These are phyloP conservation scores for Thielaviopsis euricoi DNA, from an alignment of 2,329 filamentous ascomycete genomes.

Conservation along the genomic window DNA sequence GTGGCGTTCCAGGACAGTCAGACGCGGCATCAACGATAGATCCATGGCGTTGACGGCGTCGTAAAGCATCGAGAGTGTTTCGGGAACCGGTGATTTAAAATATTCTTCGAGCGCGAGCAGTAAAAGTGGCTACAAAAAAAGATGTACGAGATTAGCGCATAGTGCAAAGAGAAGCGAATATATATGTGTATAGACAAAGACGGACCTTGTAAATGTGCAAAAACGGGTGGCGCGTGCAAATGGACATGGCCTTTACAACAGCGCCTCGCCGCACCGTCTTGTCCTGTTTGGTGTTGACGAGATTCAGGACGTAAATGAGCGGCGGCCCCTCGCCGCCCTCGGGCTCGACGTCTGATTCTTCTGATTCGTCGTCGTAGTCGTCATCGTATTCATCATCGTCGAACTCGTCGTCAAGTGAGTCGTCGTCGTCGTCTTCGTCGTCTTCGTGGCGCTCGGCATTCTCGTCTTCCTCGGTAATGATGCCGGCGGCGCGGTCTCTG, in stretches of 20 bases:
- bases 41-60: constrained; percentile 95
- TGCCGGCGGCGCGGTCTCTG: constrained; percentile 33
- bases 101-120: constrained; percentile 89
- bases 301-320: constrained; percentile 87
- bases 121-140: constrained; percentile 76
- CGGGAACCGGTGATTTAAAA: constrained; percentile 76
- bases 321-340: constrained; percentile 71
- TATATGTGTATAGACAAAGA: too few species aligned
- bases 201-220: constrained; percentile 90
- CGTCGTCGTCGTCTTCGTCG: constrained; percentile 30
- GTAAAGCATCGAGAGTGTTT: constrained; percentile 78
- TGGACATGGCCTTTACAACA: constrained; percentile 95
- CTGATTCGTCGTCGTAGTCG: constrained; percentile 35
- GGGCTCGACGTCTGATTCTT: constrained; percentile 43
- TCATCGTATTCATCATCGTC: constrained; percentile 33
- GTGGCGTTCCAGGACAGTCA: constrained; percentile 69
- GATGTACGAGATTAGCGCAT: too few species aligned
- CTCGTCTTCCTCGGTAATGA: constrained; percentile 28
- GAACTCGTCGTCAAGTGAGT: constrained; percentile 25
- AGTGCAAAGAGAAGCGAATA: too few species aligned
- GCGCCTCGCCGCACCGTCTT: constrained; percentile 84
- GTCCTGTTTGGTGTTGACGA: constrained; percentile 97
- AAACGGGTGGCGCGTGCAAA: constrained; percentile 94
- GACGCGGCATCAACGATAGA: constrained; percentile 73
- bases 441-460: constrained; percentile 27